Percentiles rank a stretch among this genome's conserved stretches.
Evolutionary conservation across 2,329 filamentous ascomycete species (phyloP).

Genomic region (Colletotrichum sp.): DNA sequence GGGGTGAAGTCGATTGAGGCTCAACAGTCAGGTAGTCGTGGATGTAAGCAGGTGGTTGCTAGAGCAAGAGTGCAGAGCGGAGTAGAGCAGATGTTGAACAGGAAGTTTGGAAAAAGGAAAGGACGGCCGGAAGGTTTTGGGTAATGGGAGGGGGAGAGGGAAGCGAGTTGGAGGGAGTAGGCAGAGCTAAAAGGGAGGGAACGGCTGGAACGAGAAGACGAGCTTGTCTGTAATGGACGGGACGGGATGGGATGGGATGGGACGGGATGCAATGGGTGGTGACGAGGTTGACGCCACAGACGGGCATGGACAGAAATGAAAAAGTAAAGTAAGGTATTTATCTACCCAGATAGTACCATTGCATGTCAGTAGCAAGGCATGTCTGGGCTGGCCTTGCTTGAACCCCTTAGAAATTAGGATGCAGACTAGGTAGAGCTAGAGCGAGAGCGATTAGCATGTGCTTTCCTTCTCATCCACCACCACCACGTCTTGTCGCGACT

Average conservation of each 20-base stretch:
- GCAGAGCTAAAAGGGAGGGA: conserved; percentile 10
- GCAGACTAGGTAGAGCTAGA: neutral
- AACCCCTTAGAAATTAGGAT: conserved; percentile 16
- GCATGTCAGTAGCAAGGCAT: neutral
- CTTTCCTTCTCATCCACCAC: neutral
- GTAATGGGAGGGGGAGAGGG: neutral
- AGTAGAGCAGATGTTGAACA: neutral
- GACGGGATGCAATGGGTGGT: neutral
- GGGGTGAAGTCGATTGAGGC: neutral
- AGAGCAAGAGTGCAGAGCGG: neutral
- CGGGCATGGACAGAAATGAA: conserved; percentile 17
- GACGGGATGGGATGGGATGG: neutral
- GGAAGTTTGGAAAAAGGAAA: neutral
- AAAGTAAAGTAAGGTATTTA: conserved; percentile 9
- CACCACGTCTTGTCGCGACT: neutral
- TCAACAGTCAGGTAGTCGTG: neutral
- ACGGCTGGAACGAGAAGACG: conserved; percentile 9
- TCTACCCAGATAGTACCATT: neutral
- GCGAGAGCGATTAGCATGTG: conserved; percentile 1
- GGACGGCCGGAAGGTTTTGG: conserved; percentile 1
- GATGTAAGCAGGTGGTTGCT: neutral
- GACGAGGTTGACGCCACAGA: conserved; percentile 20
- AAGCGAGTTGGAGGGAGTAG: conserved; percentile 4
- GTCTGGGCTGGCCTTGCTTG: neutral
- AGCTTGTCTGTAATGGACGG: conserved; percentile 2